Conservation (phyloP, 345 rosid species). For the Pugionium dolabratum region DNA sequence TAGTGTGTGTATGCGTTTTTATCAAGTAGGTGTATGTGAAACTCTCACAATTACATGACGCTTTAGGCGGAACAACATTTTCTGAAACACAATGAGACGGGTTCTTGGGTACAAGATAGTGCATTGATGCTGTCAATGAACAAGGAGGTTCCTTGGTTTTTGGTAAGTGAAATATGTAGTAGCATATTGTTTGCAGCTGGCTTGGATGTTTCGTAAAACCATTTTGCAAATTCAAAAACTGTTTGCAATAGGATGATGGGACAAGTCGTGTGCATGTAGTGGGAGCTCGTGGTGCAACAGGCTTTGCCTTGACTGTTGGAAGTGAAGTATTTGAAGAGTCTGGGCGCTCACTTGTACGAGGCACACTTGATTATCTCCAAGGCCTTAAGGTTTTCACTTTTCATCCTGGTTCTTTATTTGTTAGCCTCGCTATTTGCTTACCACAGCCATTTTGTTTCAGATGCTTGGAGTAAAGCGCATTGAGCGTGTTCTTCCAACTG, state of each 20-base stretch:
- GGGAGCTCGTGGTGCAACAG: constrained; percentile 88
- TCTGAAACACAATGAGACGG: constrained; percentile 90
- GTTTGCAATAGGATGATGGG: constrained; percentile 69
- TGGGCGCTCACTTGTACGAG: constrained; percentile 91
- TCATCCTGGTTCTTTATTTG: not conserved
- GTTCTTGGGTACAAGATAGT: constrained; percentile 98
- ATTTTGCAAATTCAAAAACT: not conserved
- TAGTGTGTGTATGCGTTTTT: not conserved
- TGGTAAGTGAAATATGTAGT: constrained; percentile 46
- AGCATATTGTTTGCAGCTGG: not conserved
- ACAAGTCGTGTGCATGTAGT: constrained; percentile 67
- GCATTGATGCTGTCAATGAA: constrained; percentile 89
- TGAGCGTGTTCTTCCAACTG: constrained; percentile 89
- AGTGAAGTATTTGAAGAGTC: constrained; percentile 98
- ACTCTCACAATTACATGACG: not conserved
- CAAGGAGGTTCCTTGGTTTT: constrained; percentile 96
- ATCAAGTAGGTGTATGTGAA: not conserved
- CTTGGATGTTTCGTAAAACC: constrained; percentile 19
- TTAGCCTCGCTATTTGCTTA: constrained; percentile 29
- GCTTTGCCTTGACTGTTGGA: constrained; percentile 77
- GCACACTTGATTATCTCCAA: constrained; percentile 89
- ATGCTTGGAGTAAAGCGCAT: constrained; percentile 97
- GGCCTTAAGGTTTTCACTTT: constrained; percentile 78
- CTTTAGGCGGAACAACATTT: constrained; percentile 86
- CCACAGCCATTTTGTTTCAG: constrained; percentile 42